Conservation (phyloP, 345 rosid genomes). For the Kernera saxatilis region DNA sequence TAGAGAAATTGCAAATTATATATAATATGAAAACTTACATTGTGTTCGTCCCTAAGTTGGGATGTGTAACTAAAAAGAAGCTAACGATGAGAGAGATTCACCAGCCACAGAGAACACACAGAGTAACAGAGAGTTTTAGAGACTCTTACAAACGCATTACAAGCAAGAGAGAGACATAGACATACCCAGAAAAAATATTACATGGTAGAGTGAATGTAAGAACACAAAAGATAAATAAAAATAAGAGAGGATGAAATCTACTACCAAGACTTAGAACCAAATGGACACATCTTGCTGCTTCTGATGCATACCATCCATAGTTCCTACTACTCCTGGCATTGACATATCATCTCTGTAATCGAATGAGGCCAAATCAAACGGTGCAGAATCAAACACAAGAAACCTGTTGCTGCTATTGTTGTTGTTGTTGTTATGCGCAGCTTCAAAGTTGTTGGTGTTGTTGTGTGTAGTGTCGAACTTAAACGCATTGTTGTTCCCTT, state of each 20-base stretch:
- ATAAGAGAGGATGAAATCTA: constrained; percentile 16
- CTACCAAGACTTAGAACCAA: constrained; percentile 52
- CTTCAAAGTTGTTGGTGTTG: constrained; percentile 38
- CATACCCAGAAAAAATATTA: constrained; percentile 23
- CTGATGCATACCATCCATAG: constrained; percentile 52
- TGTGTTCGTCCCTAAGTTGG: constrained; percentile 21
- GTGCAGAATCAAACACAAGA: constrained; percentile 53
- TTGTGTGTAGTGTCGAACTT: constrained; percentile 8
- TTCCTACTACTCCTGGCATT: constrained; percentile 33
- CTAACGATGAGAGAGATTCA: not conserved
- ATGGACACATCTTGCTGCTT: constrained; percentile 67
- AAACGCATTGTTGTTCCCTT: constrained; percentile 35
- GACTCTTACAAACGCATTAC: constrained; percentile 16
- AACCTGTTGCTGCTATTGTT: constrained; percentile 34
- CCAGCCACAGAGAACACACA: constrained; percentile 14
- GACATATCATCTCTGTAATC: constrained; percentile 69
- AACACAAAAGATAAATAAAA: not conserved
- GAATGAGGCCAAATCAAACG: constrained; percentile 56
- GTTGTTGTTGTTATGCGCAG: constrained; percentile 27
- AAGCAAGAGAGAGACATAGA: not conserved
- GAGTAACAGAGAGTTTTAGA: constrained; percentile 7
- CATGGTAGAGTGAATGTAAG: constrained; percentile 17
- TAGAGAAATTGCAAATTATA: not conserved
- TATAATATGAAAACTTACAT: constrained; percentile 18
- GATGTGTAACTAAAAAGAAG: constrained; percentile 10